Conservation (phyloP, 306 rosid genomes). For the Acmispon strigosus region DNA sequence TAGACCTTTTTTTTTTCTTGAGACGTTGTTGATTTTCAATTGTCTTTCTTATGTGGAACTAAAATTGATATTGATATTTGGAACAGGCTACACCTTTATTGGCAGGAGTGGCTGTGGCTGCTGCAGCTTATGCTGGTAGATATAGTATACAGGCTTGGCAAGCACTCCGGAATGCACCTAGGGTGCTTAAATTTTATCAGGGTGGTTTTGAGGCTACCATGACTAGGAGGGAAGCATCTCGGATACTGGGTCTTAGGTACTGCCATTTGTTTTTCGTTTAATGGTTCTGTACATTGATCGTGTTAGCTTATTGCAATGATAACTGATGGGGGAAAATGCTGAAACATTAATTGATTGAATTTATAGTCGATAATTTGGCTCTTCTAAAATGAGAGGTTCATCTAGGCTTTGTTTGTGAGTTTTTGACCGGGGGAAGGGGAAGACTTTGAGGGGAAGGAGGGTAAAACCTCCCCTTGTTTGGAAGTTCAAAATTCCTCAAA, state of each 20-base stretch:
- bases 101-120: conserved; percentile 70
- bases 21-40: no score
- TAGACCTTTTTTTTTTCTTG: no score
- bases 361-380: neutral
- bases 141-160: conserved; percentile 78
- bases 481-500: no score
- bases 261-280: neutral
- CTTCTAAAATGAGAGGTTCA: neutral
- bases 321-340: neutral
- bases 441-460: no score
- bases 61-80: conserved; percentile 22
- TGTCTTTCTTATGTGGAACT: no score
- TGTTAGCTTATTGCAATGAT: neutral
- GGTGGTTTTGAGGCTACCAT: conserved; percentile 77
- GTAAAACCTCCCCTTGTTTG: no score
- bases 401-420: no score
- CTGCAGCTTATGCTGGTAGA: conserved; percentile 75
- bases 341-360: neutral
- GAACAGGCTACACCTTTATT: conserved; percentile 54
- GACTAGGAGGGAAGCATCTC: conserved; percentile 81
- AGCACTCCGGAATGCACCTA: conserved; percentile 51
- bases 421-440: no score
- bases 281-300: neutral
- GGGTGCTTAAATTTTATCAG: conserved; percentile 60
- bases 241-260: conserved; percentile 74